Percentiles rank a stretch among this genome's conserved stretches.
phyloP scores from a whole-genome alignment of 192 early-diverging fungal species.

The Coemansia sp. region DNA sequence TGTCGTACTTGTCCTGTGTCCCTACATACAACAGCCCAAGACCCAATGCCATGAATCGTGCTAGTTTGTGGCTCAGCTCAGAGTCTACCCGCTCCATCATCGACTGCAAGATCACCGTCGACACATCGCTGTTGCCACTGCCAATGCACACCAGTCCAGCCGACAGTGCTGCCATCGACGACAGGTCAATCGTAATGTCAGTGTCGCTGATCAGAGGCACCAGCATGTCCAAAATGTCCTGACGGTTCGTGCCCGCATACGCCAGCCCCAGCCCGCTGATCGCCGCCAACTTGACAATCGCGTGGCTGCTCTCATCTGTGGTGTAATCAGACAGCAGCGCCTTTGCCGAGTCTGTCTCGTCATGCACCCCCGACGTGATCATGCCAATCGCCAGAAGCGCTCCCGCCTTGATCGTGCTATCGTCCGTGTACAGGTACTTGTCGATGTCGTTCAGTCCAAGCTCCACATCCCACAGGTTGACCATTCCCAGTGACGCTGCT shows the following conservation, averaged over 20 bases:
- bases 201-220: slow-evolving; percentile 81
- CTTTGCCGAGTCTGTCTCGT: slow-evolving; percentile 89
- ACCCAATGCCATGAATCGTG: slow-evolving; percentile 93
- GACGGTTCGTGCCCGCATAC: slow-evolving; percentile 86
- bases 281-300: slow-evolving; percentile 71
- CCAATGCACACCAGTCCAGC: slow-evolving; percentile 94
- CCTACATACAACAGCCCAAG: slow-evolving; percentile 88
- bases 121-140: slow-evolving; percentile 85
- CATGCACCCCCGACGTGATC: slow-evolving; percentile 84
- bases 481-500: slow-evolving; percentile 89
- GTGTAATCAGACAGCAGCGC: slow-evolving; percentile 86
- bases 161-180: slow-evolving; percentile 85
- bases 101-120: slow-evolving; percentile 86
- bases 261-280: slow-evolving; percentile 93
- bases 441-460: slow-evolving; percentile 88
- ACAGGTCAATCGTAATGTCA: slow-evolving; percentile 81
- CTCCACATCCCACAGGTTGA: slow-evolving; percentile 95
- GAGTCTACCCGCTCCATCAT: slow-evolving; percentile 93
- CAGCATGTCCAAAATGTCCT: slow-evolving; percentile 83
- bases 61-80: slow-evolving; percentile 83
- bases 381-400: slow-evolving; percentile 93
- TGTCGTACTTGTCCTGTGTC: slow-evolving; percentile 88
- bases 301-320: slow-evolving; percentile 58
- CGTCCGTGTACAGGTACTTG: slow-evolving; percentile 83
- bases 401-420: slow-evolving; percentile 91